Conservation (phyloP, 495 filamentous ascomycete species). For the Aspergillus avenaceus region DNA sequence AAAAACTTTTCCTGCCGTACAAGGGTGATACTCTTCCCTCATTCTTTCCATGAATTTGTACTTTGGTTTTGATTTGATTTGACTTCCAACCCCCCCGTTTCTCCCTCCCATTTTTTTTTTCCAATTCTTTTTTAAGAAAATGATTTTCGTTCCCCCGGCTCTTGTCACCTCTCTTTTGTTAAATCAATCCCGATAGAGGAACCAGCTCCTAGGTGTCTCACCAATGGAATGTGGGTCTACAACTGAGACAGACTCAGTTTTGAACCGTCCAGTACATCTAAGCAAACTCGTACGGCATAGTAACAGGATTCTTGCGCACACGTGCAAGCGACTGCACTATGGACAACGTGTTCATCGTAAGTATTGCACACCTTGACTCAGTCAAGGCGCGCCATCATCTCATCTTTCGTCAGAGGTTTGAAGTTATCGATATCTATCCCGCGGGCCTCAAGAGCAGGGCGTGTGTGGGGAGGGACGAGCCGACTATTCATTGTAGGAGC, state of each 20-base stretch:
- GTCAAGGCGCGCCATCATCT: slow-evolving; percentile 97
- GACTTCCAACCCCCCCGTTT: too few relatives aligned
- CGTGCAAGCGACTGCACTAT: slow-evolving; percentile 25
- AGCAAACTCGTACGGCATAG: slow-evolving; percentile 31
- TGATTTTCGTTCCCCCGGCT: too few relatives aligned
- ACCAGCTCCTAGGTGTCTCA: slow-evolving; percentile 22
- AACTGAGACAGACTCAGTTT: slow-evolving; percentile 19
- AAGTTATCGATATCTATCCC: slow-evolving; percentile 94
- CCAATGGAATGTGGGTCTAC: slow-evolving; percentile 20
- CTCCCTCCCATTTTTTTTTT: slow-evolving; percentile 4
- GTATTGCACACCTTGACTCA: slow-evolving; percentile 51
- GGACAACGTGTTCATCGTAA: slow-evolving; percentile 39
- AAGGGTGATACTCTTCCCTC: slow-evolving; percentile 10
- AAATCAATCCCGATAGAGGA: slow-evolving; percentile 23
- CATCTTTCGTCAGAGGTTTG: slow-evolving; percentile 79
- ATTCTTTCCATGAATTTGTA: too few relatives aligned
- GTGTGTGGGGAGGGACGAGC: slow-evolving; percentile 81
- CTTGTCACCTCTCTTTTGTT: slow-evolving; percentile 4
- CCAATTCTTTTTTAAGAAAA: slow-evolving; percentile 6
- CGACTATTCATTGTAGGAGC: slow-evolving; percentile 78
- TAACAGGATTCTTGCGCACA: slow-evolving; percentile 27
- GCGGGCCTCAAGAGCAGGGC: slow-evolving; percentile 63
- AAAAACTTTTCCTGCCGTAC: slow-evolving; percentile 32
- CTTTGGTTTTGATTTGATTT: too few relatives aligned
- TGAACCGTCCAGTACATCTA: slow-evolving; percentile 33